Percentiles rank a stretch among this genome's conserved stretches.
Evolutionary conservation across 768 basidiomycete genomes (phyloP).

Genomic region (Trametes sanguinea): DNA sequence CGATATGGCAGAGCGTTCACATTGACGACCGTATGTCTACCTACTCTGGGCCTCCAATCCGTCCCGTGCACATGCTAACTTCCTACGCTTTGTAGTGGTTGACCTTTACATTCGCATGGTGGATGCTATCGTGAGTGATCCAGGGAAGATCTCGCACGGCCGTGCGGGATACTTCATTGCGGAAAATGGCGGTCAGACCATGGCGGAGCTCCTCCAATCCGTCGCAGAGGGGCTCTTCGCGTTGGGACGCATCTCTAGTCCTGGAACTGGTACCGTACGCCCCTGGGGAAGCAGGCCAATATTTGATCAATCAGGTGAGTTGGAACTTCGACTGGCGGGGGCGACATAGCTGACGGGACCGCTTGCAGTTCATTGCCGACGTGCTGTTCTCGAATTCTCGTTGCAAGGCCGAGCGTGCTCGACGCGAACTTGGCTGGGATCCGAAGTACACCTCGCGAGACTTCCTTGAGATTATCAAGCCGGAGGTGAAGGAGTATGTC

Average conservation of each 20-base stretch:
- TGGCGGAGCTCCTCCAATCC: conserved; percentile 34
- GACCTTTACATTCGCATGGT: conserved; percentile 22
- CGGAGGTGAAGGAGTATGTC: neutral
- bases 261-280: neutral
- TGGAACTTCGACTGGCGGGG: too few relatives aligned
- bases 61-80: neutral
- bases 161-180: conserved; percentile 38
- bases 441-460: neutral
- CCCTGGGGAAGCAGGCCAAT: neutral
- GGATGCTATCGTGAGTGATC: conserved; percentile 34
- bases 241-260: conserved; percentile 22
- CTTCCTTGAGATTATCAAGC: neutral
- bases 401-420: neutral
- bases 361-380: neutral
- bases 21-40: conserved; percentile 32
- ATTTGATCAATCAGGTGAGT: neutral
- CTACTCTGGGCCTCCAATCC: neutral
- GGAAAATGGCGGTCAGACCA: conserved; percentile 30
- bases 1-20: conserved; percentile 60
- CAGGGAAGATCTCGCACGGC: conserved; percentile 29
- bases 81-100: neutral
- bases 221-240: conserved; percentile 36
- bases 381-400: neutral
- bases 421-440: neutral
- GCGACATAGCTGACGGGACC: neutral